Percentiles rank a stretch among this genome's conserved stretches.
Conservation (phyloP, 2,329 filamentous ascomycete genomes). For the Paecilomyces dactylethromorphus region DNA sequence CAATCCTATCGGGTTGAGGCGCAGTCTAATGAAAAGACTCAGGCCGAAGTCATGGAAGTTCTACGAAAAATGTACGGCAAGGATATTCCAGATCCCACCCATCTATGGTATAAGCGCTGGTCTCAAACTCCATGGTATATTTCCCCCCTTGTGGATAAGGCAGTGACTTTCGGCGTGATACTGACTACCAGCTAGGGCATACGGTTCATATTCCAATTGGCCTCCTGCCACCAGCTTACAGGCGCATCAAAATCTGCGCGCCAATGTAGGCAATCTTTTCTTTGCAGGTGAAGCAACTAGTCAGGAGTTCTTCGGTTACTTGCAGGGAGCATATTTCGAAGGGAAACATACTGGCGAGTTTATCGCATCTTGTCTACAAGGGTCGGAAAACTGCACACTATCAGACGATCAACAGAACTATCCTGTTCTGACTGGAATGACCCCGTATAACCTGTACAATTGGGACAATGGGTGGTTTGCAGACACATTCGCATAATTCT, state of each 20-base stretch:
- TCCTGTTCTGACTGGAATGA: neutral
- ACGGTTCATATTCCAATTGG: slow-evolving; percentile 64
- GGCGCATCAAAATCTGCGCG: slow-evolving; percentile 61
- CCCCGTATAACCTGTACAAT: too few relatives aligned
- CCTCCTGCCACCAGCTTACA: slow-evolving; percentile 57
- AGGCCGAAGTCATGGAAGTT: too few relatives aligned
- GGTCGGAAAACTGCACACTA: too few relatives aligned
- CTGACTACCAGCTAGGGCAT: slow-evolving; percentile 42
- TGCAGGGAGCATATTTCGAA: slow-evolving; percentile 58
- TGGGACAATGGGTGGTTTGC: too few relatives aligned
- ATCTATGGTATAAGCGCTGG: too few relatives aligned
- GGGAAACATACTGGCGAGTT: slow-evolving; percentile 42
- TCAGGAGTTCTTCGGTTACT: slow-evolving; percentile 58
- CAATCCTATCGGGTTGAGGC: slow-evolving; percentile 55
- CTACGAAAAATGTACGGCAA: too few relatives aligned
- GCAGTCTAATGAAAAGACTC: too few relatives aligned
- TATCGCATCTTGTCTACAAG: neutral
- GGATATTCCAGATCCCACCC: too few relatives aligned
- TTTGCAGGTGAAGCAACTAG: slow-evolving; percentile 62
- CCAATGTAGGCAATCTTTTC: slow-evolving; percentile 56
- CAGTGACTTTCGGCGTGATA: slow-evolving; percentile 58
- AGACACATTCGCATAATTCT: too few relatives aligned
- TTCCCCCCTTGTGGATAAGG: slow-evolving; percentile 56
- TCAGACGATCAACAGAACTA: neutral
- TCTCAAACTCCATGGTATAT: slow-evolving; percentile 55